A percentile compares a stretch with the other conserved stretches of the same genome.
Evolutionary conservation across 2,329 filamentous ascomycete genomes (phyloP).

Genomic region (Aspergillus sp.): DNA sequence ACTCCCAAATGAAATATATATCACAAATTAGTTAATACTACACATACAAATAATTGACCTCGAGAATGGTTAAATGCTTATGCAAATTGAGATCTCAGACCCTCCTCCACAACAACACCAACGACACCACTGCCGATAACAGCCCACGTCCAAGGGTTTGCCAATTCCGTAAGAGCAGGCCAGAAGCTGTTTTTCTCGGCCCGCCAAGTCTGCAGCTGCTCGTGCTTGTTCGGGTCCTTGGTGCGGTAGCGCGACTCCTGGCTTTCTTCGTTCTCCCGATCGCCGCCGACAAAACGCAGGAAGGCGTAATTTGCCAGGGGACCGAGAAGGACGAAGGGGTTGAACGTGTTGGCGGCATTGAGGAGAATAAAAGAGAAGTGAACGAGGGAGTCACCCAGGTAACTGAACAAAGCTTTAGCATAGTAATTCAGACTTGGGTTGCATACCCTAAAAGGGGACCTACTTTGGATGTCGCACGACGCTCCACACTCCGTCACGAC

Average conservation of each 20-base stretch:
- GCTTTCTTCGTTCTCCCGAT: constrained; percentile 46
- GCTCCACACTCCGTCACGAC: constrained; percentile 53
- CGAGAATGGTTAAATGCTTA: neutral
- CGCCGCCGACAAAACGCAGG: constrained; percentile 50
- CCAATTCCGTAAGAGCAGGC: constrained; percentile 44
- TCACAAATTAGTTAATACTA: too few relatives aligned
- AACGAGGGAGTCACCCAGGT: constrained; percentile 52
- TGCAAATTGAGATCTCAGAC: constrained; percentile 7
- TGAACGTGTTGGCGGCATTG: constrained; percentile 47
- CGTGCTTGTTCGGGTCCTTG: constrained; percentile 44
- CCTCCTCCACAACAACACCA: constrained; percentile 42
- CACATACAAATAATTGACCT: neutral
- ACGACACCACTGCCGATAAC: constrained; percentile 44
- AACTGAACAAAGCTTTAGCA: constrained; percentile 31
- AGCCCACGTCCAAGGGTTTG: constrained; percentile 51
- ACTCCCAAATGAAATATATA: too few relatives aligned
- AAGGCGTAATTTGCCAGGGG: constrained; percentile 52
- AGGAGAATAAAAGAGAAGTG: constrained; percentile 54
- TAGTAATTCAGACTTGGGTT: too few relatives aligned
- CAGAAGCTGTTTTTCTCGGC: constrained; percentile 53
- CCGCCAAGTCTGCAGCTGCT: constrained; percentile 46
- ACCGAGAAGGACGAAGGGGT: constrained; percentile 48
- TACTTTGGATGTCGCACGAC: constrained; percentile 56
- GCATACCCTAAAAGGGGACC: constrained; percentile 16
- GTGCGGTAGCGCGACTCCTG: constrained; percentile 47